These are phyloP conservation scores for Exobasidium cylindrosporum DNA, from an alignment of 1,284 basidiomycete genomes.

Conservation along the genomic window DNA sequence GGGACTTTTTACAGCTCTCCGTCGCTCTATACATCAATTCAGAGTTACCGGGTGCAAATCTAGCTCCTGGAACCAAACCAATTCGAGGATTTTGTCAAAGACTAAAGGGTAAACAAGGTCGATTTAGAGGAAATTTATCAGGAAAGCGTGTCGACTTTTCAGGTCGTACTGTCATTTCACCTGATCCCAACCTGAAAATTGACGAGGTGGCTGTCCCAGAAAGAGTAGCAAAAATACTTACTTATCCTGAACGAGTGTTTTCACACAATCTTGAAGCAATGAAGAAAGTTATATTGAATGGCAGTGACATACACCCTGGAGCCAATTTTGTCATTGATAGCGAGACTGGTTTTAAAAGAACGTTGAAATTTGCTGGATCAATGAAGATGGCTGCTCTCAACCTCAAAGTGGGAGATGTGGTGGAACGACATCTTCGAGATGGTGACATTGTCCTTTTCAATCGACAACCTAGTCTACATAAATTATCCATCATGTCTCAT, in stretches of 20 bases:
- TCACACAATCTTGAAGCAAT: constrained; percentile 81
- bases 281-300: constrained; percentile 78
- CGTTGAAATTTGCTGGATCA: constrained; percentile 50
- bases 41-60: constrained; percentile 73
- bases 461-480: constrained; percentile 93
- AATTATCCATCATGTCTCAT: constrained; percentile 85
- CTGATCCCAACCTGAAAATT: constrained; percentile 95
- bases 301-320: constrained; percentile 87
- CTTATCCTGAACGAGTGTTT: constrained; percentile 94
- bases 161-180: constrained; percentile 95
- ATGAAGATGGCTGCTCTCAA: constrained; percentile 64
- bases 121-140: constrained; percentile 95
- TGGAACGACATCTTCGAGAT: constrained; percentile 91
- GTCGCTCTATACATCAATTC: constrained; percentile 99
- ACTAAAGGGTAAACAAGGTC: constrained; percentile 97
- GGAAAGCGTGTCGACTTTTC: constrained; percentile 99
- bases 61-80: constrained; percentile 48
- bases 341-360: constrained; percentile 70
- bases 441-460: constrained; percentile 98
- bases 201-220: constrained; percentile 84
- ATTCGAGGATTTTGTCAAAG: constrained; percentile 85
- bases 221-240: constrained; percentile 89
- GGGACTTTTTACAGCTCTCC: constrained; percentile 92
- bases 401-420: constrained; percentile 77
- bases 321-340: constrained; percentile 81